Base-by-base conservation (phyloP, 208 protist species). In the Vickermania spadyakhi region DNA sequence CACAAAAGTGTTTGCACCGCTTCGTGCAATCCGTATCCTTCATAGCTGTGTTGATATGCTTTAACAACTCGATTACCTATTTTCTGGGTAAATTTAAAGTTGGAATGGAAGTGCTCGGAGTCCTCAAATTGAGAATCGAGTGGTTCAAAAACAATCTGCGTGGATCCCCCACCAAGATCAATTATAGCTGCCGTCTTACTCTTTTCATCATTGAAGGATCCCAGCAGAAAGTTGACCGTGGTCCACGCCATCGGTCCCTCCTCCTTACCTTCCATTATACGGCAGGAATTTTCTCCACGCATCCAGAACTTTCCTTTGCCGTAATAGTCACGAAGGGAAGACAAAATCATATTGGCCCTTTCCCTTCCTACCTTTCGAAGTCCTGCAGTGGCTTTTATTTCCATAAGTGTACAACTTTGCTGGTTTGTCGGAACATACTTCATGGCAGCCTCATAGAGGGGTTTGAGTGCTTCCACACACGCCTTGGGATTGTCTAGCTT, bases 171-270 rank as follows among this genome's bases (percentile, higher is more conserved):
- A 27, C 88, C 88, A 36, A 95, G 70, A 59, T 95, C 88, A 28
- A 91, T 70, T 54, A 93, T 68, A 21, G 76, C 76, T 11, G 74
- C 77, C 0, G 82, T 66, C 25, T 7, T 14, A 1, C 55, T 3
- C 42, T 62, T 1, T 50, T 42, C 45, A 14, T 29, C 18, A 26
- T 7, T 3, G 49, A 79, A 72, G 18, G 64, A 68, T 0, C 76
- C 77, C 3, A 86, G 59, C 7, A 95, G 69, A 51, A 80, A 91
- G 67, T 95, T 95, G 13, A 92, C 81, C 0, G 88, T 90, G 3
- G 92, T 31, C 88, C 88, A 95, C 56, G 81, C 82, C 50, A 88
- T 69, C 36, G 75, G 73, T 4, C 88, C 88, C 68, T 95, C 88
- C 28, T 92, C 88, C n/a, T 58, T 31, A 31, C 81, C 82, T 28